These are phyloP conservation scores for Cucurbita maxima DNA, from an alignment of 306 rosid species.

Conservation along the genomic window DNA sequence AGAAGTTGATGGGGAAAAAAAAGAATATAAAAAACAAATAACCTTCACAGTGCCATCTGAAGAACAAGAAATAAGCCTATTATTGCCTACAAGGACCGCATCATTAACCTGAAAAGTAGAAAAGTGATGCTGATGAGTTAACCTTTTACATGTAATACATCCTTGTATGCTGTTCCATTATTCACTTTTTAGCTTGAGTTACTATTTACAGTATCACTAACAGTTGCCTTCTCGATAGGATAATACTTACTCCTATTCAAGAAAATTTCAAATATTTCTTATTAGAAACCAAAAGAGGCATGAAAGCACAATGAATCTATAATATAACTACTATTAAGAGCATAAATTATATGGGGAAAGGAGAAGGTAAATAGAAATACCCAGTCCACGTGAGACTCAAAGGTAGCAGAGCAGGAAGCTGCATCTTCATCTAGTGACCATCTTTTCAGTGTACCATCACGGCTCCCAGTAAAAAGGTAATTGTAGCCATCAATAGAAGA, in stretches of 20 bases:
- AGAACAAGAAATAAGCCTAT: constrained; percentile 88
- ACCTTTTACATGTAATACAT: background rate
- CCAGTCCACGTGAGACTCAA: constrained; percentile 99
- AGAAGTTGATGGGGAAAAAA: background rate
- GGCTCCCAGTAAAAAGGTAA: constrained; percentile 87
- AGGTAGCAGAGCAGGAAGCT: constrained; percentile 78
- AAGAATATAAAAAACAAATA: constrained; percentile 13
- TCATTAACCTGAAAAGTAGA: constrained; percentile 67
- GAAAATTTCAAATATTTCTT: background rate
- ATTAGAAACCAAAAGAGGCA: background rate
- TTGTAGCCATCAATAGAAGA: constrained; percentile 46
- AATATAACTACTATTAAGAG: background rate
- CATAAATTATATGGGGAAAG: background rate
- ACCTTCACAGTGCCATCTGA: constrained; percentile 97
- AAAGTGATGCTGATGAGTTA: background rate
- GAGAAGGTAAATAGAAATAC: constrained; percentile 21
- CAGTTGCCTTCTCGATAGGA: background rate
- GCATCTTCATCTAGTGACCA: constrained; percentile 62
- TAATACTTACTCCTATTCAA: background rate
- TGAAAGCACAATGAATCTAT: background rate
- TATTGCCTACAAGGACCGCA: constrained; percentile 76
- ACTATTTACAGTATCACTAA: background rate
- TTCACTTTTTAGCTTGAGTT: background rate
- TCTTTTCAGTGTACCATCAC: constrained; percentile 92
- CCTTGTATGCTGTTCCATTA: background rate